Evolutionary conservation across 768 basidiomycete species (phyloP), one percentile per base, ranked within the genome.

Genomic region (Amanita rubescens): DNA sequence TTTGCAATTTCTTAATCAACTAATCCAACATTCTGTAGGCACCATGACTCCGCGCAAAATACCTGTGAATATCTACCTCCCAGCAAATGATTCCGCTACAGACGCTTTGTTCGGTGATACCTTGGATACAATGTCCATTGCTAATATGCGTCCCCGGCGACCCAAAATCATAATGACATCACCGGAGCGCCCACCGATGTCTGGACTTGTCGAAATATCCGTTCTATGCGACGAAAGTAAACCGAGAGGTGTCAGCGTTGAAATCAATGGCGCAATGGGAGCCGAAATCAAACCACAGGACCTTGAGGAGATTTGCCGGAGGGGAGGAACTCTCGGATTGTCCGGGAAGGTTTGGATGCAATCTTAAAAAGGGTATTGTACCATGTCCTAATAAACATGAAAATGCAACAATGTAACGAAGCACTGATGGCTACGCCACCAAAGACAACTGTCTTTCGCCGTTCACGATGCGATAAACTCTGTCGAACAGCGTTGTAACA

Each of bases 11-110:
- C 46, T 58, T 51, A 54, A 39, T 3, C 5, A 10, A n/a, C 45
- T 44, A 20, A 58, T 24, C 20, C 56, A 7, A 58, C 19, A 19
- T 59, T 49, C 25, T 37, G n/a, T 20, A 86, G 84, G 84, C 4
- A 75, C 75, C 0, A 63, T 77, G 42, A 65, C 60, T 5, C 83
- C 85, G 0, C 74, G 70, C 15, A 79, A 77, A 60, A 86, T 92
- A 39, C 88, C 90, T 3, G 86, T 90, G 42, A 88, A 84, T 53
- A 72, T 89, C 11, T 79, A 75, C 59, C 69, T 90, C 42, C 80
- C 82, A 3, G 69, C 76, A 30, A 65, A 65, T 17, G 67, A 59
- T 58, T 63, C 45, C 30, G 54, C 66, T 6, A 59, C 71, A 0
- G 71, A 75, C 47, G 60, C 68, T n/a, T 61, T 76, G 10, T 81